Evolutionary conservation across 306 rosid species (phyloP).

Genomic region (Vigna unguiculata): DNA sequence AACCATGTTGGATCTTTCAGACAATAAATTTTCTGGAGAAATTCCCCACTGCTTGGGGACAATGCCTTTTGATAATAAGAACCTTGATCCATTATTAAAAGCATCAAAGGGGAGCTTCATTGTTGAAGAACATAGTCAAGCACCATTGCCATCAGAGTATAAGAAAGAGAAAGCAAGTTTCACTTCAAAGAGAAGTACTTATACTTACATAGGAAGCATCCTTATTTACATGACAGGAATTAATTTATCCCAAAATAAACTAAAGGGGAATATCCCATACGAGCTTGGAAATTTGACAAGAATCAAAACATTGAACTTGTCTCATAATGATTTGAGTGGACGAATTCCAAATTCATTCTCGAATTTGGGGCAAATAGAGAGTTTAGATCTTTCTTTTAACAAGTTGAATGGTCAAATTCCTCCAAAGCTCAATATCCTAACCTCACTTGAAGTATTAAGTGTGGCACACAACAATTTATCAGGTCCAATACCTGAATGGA

Average conservation of each 20-base stretch:
- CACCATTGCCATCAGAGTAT: background rate
- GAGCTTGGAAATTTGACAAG: conserved; percentile 24
- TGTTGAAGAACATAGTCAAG: no score
- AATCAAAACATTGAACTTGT: background rate
- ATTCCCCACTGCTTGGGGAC: conserved; percentile 29
- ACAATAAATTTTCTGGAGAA: background rate
- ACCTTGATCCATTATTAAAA: no score
- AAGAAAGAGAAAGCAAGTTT: conserved; percentile 2
- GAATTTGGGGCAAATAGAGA: background rate
- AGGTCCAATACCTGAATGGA: background rate
- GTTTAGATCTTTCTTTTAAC: conserved; percentile 23
- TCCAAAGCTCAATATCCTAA: background rate
- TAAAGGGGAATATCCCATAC: background rate
- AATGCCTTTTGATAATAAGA: background rate
- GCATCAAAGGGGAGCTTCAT: no score
- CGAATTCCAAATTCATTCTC: background rate
- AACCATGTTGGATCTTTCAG: background rate
- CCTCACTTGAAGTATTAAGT: background rate
- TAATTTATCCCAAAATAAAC: background rate
- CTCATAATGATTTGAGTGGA: background rate
- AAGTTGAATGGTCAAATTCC: background rate
- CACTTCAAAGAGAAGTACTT: background rate
- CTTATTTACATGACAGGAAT: background rate
- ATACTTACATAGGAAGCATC: background rate
- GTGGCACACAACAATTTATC: conserved; percentile 5